These are phyloP conservation scores for Rhizoctonia solani DNA, from an alignment of 1,284 basidiomycete genomes.

Conservation along the genomic window DNA sequence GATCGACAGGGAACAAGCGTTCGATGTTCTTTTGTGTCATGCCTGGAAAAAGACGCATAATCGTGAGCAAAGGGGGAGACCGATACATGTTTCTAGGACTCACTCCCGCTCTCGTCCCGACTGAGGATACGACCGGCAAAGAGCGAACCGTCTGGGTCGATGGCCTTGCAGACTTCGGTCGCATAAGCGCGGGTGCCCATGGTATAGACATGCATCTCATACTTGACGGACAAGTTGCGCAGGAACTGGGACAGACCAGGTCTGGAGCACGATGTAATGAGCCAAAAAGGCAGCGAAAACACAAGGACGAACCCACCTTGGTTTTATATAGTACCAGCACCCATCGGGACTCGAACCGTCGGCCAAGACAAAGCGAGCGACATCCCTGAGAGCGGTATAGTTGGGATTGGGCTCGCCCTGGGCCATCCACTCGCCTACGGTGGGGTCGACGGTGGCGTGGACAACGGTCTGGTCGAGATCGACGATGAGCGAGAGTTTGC, in stretches of 20 bases:
- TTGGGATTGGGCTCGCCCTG: slow-evolving; percentile 88
- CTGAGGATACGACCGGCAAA: slow-evolving; percentile 90
- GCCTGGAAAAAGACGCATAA: slow-evolving; percentile 84
- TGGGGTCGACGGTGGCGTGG: slow-evolving; percentile 97
- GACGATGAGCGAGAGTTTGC: slow-evolving; percentile 92
- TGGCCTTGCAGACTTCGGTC: slow-evolving; percentile 89
- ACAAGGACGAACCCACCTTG: slow-evolving; percentile 63
- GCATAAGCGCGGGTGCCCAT: slow-evolving; percentile 99
- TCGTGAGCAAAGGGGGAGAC: slow-evolving; percentile 49
- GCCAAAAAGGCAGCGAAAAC: no score
- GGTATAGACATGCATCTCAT: slow-evolving; percentile 99
- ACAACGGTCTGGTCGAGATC: slow-evolving; percentile 99
- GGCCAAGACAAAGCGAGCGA: slow-evolving; percentile 77
- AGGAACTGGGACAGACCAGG: slow-evolving; percentile 88
- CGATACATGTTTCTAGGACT: slow-evolving; percentile 45
- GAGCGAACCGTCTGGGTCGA: slow-evolving; percentile 85
- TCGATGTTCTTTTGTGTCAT: slow-evolving; percentile 90
- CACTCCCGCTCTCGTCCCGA: slow-evolving; percentile 93
- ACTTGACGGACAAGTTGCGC: slow-evolving; percentile 69
- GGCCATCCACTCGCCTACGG: slow-evolving; percentile 94
- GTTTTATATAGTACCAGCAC: slow-evolving; percentile 97
- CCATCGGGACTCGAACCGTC: slow-evolving; percentile 56
- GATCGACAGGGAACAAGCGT: slow-evolving; percentile 92
- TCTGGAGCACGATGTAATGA: slow-evolving; percentile 55
- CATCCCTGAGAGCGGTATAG: slow-evolving; percentile 85